phyloP scores from a whole-genome alignment of 805 yeast species.

The Yamadazyma olivae region DNA sequence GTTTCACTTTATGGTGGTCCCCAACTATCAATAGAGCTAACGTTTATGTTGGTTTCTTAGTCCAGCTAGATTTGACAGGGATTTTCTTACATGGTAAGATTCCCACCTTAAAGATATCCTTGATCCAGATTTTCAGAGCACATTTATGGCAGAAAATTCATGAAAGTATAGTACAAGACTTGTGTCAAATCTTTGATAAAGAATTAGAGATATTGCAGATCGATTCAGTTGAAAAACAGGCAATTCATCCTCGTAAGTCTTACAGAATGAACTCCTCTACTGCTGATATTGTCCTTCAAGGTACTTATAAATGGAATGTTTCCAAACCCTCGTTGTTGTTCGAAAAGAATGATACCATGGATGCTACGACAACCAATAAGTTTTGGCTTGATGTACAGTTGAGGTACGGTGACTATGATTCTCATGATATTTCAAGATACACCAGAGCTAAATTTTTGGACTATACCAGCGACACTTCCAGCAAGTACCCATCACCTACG shows the following conservation, averaged over 20 bases:
- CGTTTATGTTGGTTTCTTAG: constrained; percentile 95
- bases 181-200: constrained; percentile 87
- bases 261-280: constrained; percentile 95
- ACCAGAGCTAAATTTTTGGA: constrained; percentile 91
- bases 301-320: constrained; percentile 79
- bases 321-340: constrained; percentile 76
- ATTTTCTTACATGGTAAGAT: constrained; percentile 96
- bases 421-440: constrained; percentile 93
- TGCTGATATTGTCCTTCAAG: constrained; percentile 81
- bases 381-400: constrained; percentile 95
- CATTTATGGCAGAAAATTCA: constrained; percentile 99
- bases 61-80: constrained; percentile 94
- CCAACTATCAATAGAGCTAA: constrained; percentile 98
- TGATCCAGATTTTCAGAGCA: constrained; percentile 94
- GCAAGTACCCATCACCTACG: constrained; percentile 88
- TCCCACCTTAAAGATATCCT: constrained; percentile 92
- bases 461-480: constrained; percentile 82
- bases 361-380: constrained; percentile 59
- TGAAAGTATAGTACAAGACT: constrained; percentile 89
- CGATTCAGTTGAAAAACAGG: constrained; percentile 82
- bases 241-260: constrained; percentile 95
- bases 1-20: constrained; percentile 99
- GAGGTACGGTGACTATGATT: constrained; percentile 95
- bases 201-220: constrained; percentile 81
- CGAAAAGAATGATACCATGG: constrained; percentile 64